These are phyloP conservation scores for Kodamaea suecica DNA, from an alignment of 1,139 yeast genomes.

Conservation along the genomic window DNA sequence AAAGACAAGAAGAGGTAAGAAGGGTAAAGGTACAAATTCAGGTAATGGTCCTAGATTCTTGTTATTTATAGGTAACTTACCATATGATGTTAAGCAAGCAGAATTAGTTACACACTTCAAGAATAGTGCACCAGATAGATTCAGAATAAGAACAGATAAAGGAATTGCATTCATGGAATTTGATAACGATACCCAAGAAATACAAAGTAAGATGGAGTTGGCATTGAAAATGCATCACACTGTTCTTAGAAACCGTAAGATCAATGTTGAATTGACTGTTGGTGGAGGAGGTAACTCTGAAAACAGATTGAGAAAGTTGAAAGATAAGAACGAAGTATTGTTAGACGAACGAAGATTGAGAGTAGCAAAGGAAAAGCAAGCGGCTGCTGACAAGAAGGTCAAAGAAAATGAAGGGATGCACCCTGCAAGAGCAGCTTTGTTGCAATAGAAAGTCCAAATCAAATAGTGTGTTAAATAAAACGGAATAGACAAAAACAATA, in stretches of 20 bases:
- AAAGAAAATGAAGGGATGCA: constrained; percentile 43
- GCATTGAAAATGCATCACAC: constrained; percentile 85
- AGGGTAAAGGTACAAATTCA: constrained; percentile 52
- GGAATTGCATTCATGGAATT: constrained; percentile 95
- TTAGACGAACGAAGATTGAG: constrained; percentile 59
- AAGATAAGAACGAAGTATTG: constrained; percentile 73
- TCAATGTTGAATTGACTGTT: constrained; percentile 93
- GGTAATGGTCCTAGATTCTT: constrained; percentile 69
- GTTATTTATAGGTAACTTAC: constrained; percentile 89
- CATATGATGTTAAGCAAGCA: constrained; percentile 62
- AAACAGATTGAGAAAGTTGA: constrained; percentile 65
- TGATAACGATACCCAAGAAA: constrained; percentile 56
- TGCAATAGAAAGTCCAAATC: constrained; percentile 18
- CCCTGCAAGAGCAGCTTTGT: constrained; percentile 54
- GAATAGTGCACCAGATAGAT: constrained; percentile 64
- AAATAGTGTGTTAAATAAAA: constrained; percentile 2
- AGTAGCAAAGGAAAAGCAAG: constrained; percentile 33
- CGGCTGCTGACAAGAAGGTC: constrained; percentile 17
- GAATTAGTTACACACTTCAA: constrained; percentile 75
- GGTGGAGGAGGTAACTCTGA: constrained; percentile 97
- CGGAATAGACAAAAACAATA: constrained; percentile 4
- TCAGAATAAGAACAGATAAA: constrained; percentile 76
- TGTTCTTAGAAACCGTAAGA: constrained; percentile 61
- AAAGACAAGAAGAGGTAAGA: constrained; percentile 75
- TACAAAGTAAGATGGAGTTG: constrained; percentile 74